Evolutionary conservation across 768 basidiomycete species (phyloP), one percentile per base, ranked within the genome.

Genomic region (Amanita fuliginea): DNA sequence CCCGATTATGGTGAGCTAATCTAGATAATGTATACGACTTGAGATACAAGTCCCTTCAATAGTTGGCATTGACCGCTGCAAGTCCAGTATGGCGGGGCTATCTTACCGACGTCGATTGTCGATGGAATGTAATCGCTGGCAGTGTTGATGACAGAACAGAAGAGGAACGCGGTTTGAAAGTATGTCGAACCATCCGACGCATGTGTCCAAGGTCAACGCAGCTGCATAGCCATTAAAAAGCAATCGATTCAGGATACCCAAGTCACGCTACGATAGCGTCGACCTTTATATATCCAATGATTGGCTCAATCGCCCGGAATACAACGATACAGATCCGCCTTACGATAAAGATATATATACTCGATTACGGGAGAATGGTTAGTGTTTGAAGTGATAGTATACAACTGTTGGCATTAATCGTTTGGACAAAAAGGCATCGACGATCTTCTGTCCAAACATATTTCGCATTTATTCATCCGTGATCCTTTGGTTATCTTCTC

Each of bases 111-210:
- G 94, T 98, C 4, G 96, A 99, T 68, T 96, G 90, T 59, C 81
- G 96, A 37, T 99, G 96, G 96, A 90, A 97, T 59, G 96, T 99
- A 8, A 96, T 99, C 55, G 87, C 96, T 8, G 96, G 88, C n/a
- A 91, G 90, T 58, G 95, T 99, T 0, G 96, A 99, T 59, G 95
- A 98, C 66, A 80, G 96, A 45, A 98, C 93, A 11, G 80, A 85
- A 54, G 95, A 97, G 62, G 96, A 99, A 64, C 81, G 95, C 50
- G 94, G 94, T 4, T 54, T 85, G 52, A 87, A 85, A 76, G 90
- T 87, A 51, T 50, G 58, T 45, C 26, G 37, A 37, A 10, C 51
- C 26, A 6, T 18, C 21, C 14, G 4, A 42, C 4, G 16, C 26
- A 18, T 26, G 52, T 53, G 47, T 51, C 37, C 33, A 26, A 24